Conservation (phyloP, 108 stramenopile genomes). For the Schizochytrium sp. region DNA sequence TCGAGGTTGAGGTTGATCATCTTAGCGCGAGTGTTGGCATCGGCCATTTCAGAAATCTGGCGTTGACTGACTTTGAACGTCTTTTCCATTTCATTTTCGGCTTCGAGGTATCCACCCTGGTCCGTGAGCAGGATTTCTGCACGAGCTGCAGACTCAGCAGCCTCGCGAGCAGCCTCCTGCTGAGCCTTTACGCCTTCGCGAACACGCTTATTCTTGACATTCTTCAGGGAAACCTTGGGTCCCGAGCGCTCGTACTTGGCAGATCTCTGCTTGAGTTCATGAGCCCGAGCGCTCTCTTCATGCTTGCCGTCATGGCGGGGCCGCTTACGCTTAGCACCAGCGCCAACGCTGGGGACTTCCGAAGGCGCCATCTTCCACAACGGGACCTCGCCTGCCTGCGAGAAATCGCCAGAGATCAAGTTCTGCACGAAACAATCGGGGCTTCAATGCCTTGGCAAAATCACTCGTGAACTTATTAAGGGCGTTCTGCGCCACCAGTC, state of each 20-base stretch:
- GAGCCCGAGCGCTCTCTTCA: too few relatives aligned
- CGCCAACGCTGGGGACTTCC: too few relatives aligned
- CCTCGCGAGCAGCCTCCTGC: constrained; percentile 35
- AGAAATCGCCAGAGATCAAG: too few relatives aligned
- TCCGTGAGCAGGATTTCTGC: constrained; percentile 75
- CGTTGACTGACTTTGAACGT: constrained; percentile 75
- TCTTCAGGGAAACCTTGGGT: background rate
- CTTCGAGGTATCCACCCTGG: constrained; percentile 71
- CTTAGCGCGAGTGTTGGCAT: constrained; percentile 68
- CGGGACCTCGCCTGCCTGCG: too few relatives aligned
- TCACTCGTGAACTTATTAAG: too few relatives aligned
- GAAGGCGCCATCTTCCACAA: too few relatives aligned
- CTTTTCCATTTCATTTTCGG: constrained; percentile 71
- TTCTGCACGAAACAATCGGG: too few relatives aligned
- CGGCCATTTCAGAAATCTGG: constrained; percentile 68
- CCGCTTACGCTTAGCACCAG: too few relatives aligned
- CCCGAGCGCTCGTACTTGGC: constrained; percentile 45
- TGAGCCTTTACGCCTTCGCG: background rate
- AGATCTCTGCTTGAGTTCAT: background rate
- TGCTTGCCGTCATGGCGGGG: too few relatives aligned
- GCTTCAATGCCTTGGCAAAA: too few relatives aligned
- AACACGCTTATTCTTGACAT: constrained; percentile 51
- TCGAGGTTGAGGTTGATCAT: constrained; percentile 72
- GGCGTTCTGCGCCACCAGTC: too few relatives aligned
- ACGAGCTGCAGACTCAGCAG: constrained; percentile 69